These are phyloP conservation scores for Dioscorea cayenensis DNA, from an alignment of 116 monocot genomes.

Conservation along the genomic window DNA sequence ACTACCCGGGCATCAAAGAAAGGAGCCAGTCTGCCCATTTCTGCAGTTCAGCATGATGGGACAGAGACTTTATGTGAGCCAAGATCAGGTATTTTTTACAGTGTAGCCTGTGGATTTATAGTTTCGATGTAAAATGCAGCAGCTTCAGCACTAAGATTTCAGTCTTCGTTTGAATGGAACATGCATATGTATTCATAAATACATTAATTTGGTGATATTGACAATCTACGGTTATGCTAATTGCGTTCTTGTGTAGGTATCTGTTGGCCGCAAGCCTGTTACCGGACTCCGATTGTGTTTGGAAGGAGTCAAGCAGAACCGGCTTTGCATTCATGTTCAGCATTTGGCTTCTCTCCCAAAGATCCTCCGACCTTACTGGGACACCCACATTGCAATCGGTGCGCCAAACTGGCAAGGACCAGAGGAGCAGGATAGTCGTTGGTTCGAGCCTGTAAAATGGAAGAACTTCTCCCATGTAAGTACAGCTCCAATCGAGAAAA, in stretches of 20 bases:
- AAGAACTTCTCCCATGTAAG: constrained; percentile 91
- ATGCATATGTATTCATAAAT: too few species aligned
- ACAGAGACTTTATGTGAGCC: constrained; percentile 74
- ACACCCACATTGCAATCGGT: constrained; percentile 63
- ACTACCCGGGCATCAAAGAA: constrained; percentile 63
- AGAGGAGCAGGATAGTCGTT: constrained; percentile 88
- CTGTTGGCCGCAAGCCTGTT: constrained; percentile 68
- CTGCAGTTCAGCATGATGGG: constrained; percentile 94
- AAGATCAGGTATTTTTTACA: constrained; percentile 55
- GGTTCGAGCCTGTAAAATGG: constrained; percentile 89
- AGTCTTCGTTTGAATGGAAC: too few species aligned
- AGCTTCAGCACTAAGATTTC: too few species aligned
- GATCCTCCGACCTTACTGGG: constrained; percentile 72
- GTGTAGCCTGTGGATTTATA: neutral
- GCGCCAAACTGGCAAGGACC: constrained; percentile 82
- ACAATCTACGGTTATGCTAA: neutral
- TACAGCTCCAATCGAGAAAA: constrained; percentile 68
- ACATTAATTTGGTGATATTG: too few species aligned
- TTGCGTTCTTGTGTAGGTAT: constrained; percentile 40
- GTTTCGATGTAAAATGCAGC: too few species aligned
- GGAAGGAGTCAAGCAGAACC: constrained; percentile 66
- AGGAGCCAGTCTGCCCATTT: constrained; percentile 70
- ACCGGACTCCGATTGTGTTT: constrained; percentile 64
- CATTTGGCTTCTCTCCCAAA: constrained; percentile 82
- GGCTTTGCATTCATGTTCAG: constrained; percentile 57